A percentile compares a stretch with the other conserved stretches of the same genome.
Evolutionary conservation across 139 green algal species (phyloP).

Genomic region (Penium margaritaceum): DNA sequence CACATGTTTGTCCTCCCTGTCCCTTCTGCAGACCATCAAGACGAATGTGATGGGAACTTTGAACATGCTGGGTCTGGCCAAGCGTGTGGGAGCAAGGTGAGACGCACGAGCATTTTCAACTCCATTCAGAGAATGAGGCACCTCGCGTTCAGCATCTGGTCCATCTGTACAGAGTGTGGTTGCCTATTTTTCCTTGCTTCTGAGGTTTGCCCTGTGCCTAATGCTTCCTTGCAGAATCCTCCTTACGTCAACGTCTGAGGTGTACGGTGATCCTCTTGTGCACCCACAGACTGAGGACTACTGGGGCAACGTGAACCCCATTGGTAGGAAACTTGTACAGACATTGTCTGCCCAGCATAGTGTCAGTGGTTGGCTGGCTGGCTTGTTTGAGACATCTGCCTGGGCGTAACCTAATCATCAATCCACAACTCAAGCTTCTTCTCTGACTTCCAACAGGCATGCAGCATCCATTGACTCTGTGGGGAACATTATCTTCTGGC

Average conservation of each 20-base stretch:
- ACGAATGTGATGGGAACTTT: slow-evolving; percentile 94
- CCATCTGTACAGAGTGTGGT: neutral
- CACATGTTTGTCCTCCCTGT: too few species aligned
- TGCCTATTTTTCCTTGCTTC: neutral
- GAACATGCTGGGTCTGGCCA: slow-evolving; percentile 98
- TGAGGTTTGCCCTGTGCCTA: too few species aligned
- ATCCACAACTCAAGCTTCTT: too few species aligned
- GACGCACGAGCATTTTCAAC: too few species aligned
- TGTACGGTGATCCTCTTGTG: slow-evolving; percentile 95
- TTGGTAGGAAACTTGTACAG: too few species aligned
- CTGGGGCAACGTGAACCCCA: slow-evolving; percentile 99
- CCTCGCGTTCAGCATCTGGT: neutral
- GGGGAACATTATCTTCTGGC: neutral
- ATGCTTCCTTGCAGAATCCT: slow-evolving; percentile 59
- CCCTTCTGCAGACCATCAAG: slow-evolving; percentile 72
- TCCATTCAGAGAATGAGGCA: too few species aligned
- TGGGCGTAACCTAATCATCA: too few species aligned
- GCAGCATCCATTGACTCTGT: too few species aligned
- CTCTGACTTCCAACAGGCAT: neutral
- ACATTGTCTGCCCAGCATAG: too few species aligned
- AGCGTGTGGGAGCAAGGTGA: slow-evolving; percentile 77
- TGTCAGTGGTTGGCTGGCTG: too few species aligned
- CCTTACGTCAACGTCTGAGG: slow-evolving; percentile 85
- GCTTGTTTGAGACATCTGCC: too few species aligned
- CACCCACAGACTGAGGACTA: slow-evolving; percentile 96